phyloP scores from a whole-genome alignment of 2,329 filamentous ascomycete species.

The Arthrobotrys entomopaga region DNA sequence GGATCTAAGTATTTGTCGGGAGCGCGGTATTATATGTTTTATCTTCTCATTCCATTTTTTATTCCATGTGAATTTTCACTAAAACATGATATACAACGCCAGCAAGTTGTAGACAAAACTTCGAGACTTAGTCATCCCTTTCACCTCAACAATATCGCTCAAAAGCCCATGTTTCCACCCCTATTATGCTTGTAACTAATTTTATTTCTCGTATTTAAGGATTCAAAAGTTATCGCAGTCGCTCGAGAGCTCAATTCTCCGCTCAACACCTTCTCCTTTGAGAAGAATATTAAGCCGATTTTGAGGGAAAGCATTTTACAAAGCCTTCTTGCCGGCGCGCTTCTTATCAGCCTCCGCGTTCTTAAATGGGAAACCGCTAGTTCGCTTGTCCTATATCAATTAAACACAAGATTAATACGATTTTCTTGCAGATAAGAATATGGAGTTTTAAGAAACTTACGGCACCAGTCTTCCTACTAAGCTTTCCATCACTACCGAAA shows the following conservation, averaged over 20 bases:
- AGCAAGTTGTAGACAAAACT: too few species aligned
- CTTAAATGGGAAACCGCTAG: constrained; percentile 72
- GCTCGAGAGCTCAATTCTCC: not conserved
- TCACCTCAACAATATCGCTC: not conserved
- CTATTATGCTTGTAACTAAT: not conserved
- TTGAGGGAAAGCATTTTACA: constrained; percentile 11
- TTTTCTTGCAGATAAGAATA: not conserved
- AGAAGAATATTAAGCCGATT: not conserved
- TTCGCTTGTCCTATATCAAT: constrained; percentile 69
- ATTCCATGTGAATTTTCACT: too few species aligned
- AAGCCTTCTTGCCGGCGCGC: constrained; percentile 61
- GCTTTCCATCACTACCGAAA: constrained; percentile 65
- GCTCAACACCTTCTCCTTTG: not conserved
- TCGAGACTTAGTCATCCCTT: too few species aligned
- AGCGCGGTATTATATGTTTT: too few species aligned
- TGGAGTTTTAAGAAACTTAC: constrained; percentile 56
- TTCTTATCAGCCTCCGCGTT: constrained; percentile 70
- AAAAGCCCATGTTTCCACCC: not conserved
- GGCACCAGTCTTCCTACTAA: constrained; percentile 65
- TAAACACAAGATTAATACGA: not conserved
- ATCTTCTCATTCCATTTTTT: too few species aligned
- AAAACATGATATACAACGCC: too few species aligned
- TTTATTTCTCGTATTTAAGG: too few species aligned
- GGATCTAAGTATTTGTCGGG: too few species aligned
- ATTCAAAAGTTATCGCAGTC: not conserved